A percentile compares a stretch with the other conserved stretches of the same genome.
Evolutionary conservation across 345 rosid genomes (phyloP).

Genomic region (Populus ilicifolia): DNA sequence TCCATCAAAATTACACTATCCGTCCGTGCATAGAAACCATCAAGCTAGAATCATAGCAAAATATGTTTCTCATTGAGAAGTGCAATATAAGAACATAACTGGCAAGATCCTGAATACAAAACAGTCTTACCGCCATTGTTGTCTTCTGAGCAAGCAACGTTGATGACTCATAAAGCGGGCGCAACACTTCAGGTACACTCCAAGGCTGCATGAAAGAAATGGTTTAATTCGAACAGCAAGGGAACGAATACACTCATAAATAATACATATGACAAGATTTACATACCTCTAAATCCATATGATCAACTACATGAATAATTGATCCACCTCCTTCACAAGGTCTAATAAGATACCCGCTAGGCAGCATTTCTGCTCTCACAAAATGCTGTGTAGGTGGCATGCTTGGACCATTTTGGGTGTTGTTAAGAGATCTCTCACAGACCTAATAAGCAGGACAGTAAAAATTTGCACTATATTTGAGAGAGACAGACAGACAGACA

Average conservation of each 20-base stretch:
- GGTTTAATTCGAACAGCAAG: not conserved
- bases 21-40: not conserved
- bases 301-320: slow-evolving; percentile 92
- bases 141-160: slow-evolving; percentile 94
- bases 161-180: slow-evolving; percentile 93
- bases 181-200: slow-evolving; percentile 97
- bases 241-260: not conserved
- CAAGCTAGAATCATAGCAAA: not conserved
- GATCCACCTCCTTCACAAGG: slow-evolving; percentile 99
- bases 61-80: not conserved
- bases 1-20: not conserved
- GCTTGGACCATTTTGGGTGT: slow-evolving; percentile 91
- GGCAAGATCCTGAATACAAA: not conserved
- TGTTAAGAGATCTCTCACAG: slow-evolving; percentile 95
- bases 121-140: slow-evolving; percentile 81
- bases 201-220: slow-evolving; percentile 54
- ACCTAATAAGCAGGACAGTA: slow-evolving; percentile 37
- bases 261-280: not conserved
- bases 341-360: slow-evolving; percentile 90
- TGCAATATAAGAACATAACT: not conserved
- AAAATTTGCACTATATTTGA: not conserved
- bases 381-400: slow-evolving; percentile 95
- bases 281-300: slow-evolving; percentile 89
- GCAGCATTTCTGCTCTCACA: slow-evolving; percentile 97
- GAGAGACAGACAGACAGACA: not conserved